Conservation (phyloP, 495 filamentous ascomycete genomes). For the Copromyces sp. region DNA sequence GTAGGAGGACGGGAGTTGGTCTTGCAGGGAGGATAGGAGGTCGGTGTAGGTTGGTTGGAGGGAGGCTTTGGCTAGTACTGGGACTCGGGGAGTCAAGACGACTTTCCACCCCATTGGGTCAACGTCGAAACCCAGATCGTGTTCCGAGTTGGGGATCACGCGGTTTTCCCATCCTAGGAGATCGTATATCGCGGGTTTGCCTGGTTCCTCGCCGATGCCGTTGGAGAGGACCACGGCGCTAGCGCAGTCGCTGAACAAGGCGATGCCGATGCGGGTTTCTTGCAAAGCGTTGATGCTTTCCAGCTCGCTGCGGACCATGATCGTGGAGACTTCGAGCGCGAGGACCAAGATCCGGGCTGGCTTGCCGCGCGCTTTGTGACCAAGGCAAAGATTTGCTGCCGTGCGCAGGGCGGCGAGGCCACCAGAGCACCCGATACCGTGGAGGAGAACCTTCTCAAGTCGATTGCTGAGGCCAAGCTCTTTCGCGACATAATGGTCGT, state of each 20-base stretch:
- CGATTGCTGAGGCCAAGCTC: constrained; percentile 37
- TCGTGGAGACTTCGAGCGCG: constrained; percentile 51
- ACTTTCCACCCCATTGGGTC: constrained; percentile 54
- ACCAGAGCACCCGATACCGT: constrained; percentile 56
- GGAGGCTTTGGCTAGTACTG: constrained; percentile 36
- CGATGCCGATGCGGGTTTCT: constrained; percentile 45
- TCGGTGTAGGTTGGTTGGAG: constrained; percentile 40
- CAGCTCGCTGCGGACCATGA: constrained; percentile 48
- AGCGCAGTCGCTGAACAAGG: constrained; percentile 56
- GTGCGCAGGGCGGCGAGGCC: constrained; percentile 52
- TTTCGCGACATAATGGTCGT: constrained; percentile 52
- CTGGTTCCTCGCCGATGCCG: constrained; percentile 25
- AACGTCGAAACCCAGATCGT: constrained; percentile 50
- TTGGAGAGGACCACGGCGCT: constrained; percentile 51
- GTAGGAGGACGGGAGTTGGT: constrained; percentile 31
- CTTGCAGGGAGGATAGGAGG: constrained; percentile 31
- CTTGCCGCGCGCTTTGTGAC: constrained; percentile 38
- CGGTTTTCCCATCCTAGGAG: constrained; percentile 50
- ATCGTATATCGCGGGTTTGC: constrained; percentile 34
- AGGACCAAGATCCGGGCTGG: constrained; percentile 48
- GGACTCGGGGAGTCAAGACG: constrained; percentile 46
- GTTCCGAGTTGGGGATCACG: constrained; percentile 44
- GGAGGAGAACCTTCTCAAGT: constrained; percentile 49
- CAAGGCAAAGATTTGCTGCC: constrained; percentile 51
- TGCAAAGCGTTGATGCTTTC: constrained; percentile 42